Base-by-base conservation (phyloP, 2,329 filamentous ascomycete genomes). In the Trichoderma asperellum region DNA sequence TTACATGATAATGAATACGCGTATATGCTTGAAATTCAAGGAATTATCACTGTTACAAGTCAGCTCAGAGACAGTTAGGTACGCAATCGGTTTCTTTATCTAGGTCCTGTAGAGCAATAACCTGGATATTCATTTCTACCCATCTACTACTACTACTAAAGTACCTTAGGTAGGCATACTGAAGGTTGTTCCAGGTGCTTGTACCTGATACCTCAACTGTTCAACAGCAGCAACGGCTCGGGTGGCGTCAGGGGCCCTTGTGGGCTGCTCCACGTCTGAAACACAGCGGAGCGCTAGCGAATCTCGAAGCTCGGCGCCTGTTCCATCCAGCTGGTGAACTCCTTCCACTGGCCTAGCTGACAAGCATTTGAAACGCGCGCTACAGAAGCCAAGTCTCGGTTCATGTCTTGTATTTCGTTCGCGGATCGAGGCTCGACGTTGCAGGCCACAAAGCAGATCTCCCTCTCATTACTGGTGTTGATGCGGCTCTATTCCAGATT, bases 311-410 rank as follows among this genome's bases (percentile, higher is more conserved):
- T 68, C 59, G 66, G 66, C 66, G 66, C 52, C 58, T 58, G 66
- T 68, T 68, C 66, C 65, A 68, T 68, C 47, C 57, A 47, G 57
- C 24, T 55, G 49, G 57, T 53, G 43, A 55, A 24, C 57, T 57
- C 47, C 66, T 62, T 57, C 37, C 40, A 68, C 62, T 68, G 58
- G 66, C 37, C 37, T 55, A 57, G 58, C 57, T 29, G n/a, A 24
- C 29, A 34, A 53, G 52, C 49, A 68, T 37, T 57, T 68, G 66
- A 68, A 68, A 68, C 66, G 52, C 66, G 58, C 49, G 66, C 55
- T 67, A 59, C 53, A 49, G 40, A 34, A 52, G 53, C 53, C 52
- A 40, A 47, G 62, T 47, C 27, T 37, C 27, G 27, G 37, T 24
- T 11, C 11, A 21, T 29, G 53, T 24, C n/a, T 57, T 55, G 24